Conservation (phyloP, 495 filamentous ascomycete species). For the Aspergillus baeticus region DNA sequence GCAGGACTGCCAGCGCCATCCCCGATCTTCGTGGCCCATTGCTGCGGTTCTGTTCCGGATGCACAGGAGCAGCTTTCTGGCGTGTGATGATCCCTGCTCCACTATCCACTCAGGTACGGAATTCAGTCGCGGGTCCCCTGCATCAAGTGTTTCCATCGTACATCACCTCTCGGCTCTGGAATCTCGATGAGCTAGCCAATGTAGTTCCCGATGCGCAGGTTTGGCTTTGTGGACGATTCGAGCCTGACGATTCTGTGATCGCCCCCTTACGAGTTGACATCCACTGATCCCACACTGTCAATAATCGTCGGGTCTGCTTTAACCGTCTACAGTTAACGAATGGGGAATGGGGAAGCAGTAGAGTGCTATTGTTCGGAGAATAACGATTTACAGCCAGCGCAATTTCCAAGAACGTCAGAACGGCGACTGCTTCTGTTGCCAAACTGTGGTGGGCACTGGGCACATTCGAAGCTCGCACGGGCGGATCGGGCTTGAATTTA, state of each 20-base stretch:
- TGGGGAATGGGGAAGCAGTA: neutral
- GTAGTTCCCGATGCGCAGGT: constrained; percentile 3
- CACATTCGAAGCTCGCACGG: neutral
- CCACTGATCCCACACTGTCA: neutral
- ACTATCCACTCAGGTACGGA: constrained; percentile 3
- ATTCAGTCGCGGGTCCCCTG: constrained; percentile 6
- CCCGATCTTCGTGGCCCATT: neutral
- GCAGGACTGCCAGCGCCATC: neutral
- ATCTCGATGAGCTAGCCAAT: constrained; percentile 12
- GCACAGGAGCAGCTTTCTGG: neutral
- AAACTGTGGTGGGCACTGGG: neutral
- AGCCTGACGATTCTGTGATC: neutral
- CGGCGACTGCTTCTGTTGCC: neutral
- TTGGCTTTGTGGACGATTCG: neutral
- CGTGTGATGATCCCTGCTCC: constrained; percentile 1
- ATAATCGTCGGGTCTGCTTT: constrained; percentile 1
- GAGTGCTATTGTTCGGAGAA: neutral
- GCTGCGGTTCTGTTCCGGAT: constrained; percentile 6
- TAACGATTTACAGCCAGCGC: neutral
- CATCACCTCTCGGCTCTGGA: neutral
- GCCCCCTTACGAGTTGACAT: constrained; percentile 1
- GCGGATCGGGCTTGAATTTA: constrained; percentile 5
- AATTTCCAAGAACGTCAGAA: constrained; percentile 3
- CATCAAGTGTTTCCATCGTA: constrained; percentile 5
- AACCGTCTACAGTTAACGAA: neutral